A percentile compares a stretch with the other conserved stretches of the same genome.
These are phyloP conservation scores for Artemisia annua DNA, from an alignment of 129 eudicot species.

Conservation along the genomic window DNA sequence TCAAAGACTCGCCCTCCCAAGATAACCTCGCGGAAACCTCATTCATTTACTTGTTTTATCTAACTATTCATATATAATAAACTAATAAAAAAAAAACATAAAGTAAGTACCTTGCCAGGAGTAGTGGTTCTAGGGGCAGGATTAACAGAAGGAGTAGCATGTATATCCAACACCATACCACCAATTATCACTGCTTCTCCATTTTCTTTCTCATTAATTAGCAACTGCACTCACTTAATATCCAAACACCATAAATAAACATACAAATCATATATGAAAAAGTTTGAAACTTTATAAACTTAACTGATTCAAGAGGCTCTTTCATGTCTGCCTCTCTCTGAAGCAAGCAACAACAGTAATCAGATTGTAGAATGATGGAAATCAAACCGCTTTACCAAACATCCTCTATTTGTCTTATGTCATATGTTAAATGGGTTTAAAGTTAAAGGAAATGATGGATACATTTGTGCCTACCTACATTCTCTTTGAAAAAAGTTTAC, in stretches of 20 bases:
- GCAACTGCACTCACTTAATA: conserved; percentile 10
- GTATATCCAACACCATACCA: conserved; percentile 92
- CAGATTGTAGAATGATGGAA: too few species aligned
- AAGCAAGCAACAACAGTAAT: too few species aligned
- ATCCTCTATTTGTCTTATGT: too few species aligned
- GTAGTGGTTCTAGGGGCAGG: conserved; percentile 75
- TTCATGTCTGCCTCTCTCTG: not conserved
- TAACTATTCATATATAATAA: too few species aligned
- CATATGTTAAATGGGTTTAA: too few species aligned
- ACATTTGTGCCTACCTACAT: too few species aligned
- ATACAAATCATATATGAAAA: not conserved
- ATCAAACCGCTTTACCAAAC: too few species aligned
- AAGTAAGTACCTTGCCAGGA: conserved; percentile 69
- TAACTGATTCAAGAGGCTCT: not conserved
- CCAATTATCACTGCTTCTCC: conserved; percentile 78
- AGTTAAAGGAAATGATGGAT: too few species aligned
- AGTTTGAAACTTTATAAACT: not conserved
- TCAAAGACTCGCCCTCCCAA: too few species aligned
- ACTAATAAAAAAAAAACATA: not conserved
- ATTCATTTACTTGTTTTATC: too few species aligned
- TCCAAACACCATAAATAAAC: not conserved
- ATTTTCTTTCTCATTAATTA: conserved; percentile 31
- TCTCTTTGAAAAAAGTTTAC: too few species aligned
- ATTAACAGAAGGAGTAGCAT: conserved; percentile 61
- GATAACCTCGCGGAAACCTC: too few species aligned